Base-by-base conservation (phyloP, 805 yeast genomes). In the Nakazawaea siamensis region DNA sequence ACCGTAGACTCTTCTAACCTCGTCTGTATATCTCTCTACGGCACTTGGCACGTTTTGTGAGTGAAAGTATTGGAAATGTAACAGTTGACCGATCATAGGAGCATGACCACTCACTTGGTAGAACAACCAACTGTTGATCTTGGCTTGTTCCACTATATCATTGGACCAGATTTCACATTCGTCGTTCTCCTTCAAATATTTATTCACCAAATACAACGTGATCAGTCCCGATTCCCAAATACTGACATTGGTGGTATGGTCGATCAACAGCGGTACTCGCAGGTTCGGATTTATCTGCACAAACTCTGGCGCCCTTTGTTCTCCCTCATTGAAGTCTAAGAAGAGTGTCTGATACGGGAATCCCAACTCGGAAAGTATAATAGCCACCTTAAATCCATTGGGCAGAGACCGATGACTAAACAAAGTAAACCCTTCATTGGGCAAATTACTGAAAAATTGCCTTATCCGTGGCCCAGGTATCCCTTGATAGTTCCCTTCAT, bases 71-170 rank as follows among this genome's bases (percentile, higher is more conserved):
- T 88, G 70, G 63, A 88, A 90, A 62, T 90, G 97, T 47, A 90
- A 68, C 7, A 97, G 96, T 58, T 88, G 97, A 14, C 97, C 97
- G 48, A 88, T 83, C 95, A 88, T 88, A n/a, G 97, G 96, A 0
- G 97, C 95, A 54, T 87, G 97, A 5, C 97, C 97, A 4, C 94
- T 81, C 3, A 96, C 86, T 60, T 88, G 97, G 66, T 88, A 88
- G 51, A 85, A 88, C 25, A 90, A 66, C 96, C 97, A 88, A 5
- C 87, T 74, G 41, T 76, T 70, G 39, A 88, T 85, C 54, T 81
- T 90, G 3, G 88, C 69, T 60, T 86, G 95, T 44, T 85, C 95
- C 11, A 73, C 66, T 35, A 80, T 54, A 50, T 80, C 80, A 35
- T 74, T 78, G 3, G 94, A 76, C 86, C 94, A 90, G 35, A 86